These are phyloP conservation scores for Porcisia hertigi DNA, from an alignment of 208 protist species.

Conservation along the genomic window DNA sequence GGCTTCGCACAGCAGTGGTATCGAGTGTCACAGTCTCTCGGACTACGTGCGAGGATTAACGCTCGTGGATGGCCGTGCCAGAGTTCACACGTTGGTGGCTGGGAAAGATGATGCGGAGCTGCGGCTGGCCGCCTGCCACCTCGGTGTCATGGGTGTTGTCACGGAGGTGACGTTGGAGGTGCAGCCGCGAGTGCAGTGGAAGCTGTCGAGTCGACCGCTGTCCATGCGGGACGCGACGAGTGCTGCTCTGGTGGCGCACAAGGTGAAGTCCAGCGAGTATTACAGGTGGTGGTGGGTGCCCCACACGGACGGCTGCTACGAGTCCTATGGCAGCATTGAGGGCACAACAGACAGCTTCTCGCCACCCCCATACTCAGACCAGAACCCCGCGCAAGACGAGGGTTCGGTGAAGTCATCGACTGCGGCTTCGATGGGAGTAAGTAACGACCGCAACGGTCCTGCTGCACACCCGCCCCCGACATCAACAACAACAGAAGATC, in stretches of 20 bases:
- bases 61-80: conserved; percentile 55
- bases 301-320: conserved; percentile 76
- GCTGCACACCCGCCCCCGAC: too few species aligned
- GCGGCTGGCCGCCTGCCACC: conserved; percentile 57
- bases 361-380: neutral
- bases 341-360: neutral
- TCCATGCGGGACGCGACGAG: conserved; percentile 40
- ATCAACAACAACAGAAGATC: too few species aligned
- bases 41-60: conserved; percentile 53
- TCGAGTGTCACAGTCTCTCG: conserved; percentile 38
- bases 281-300: conserved; percentile 84
- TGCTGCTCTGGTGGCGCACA: conserved; percentile 30
- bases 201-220: conserved; percentile 45
- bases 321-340: conserved; percentile 52
- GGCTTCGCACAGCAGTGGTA: conserved; percentile 71
- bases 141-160: conserved; percentile 67
- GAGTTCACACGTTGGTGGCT: conserved; percentile 21
- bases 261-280: conserved; percentile 44
- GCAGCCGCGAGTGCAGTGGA: conserved; percentile 52
- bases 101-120: conserved; percentile 32
- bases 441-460: neutral
- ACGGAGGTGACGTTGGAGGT: conserved; percentile 61
- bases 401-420: neutral
- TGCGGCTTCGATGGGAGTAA: neutral
- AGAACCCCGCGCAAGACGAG: neutral